These are phyloP conservation scores for Papilionanthe hybrid DNA, from an alignment of 116 monocot genomes.

Conservation along the genomic window DNA sequence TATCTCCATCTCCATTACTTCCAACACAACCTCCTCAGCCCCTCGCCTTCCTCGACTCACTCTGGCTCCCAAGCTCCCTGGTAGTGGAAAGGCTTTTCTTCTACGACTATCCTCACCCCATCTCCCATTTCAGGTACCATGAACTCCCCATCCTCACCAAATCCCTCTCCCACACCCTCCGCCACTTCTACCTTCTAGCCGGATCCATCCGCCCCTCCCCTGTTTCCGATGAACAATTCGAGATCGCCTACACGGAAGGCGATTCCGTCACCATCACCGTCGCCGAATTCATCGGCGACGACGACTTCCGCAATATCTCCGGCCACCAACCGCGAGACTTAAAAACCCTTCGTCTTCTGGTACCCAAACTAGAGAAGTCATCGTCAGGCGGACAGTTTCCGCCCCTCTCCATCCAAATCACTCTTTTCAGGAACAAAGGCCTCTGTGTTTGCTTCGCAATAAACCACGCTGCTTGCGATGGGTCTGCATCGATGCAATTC, in stretches of 20 bases:
- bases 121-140: constrained; percentile 9
- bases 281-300: constrained; percentile 11
- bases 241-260: constrained; percentile 15
- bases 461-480: constrained; percentile 32
- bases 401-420: constrained; percentile 24
- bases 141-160: constrained; percentile 10
- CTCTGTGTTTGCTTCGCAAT: constrained; percentile 13
- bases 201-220: constrained; percentile 15
- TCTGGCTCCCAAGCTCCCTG: background rate
- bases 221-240: background rate
- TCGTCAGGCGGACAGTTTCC: background rate
- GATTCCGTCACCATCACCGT: constrained; percentile 22
- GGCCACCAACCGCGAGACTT: background rate
- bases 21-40: constrained; percentile 3
- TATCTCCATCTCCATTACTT: constrained; percentile 11
- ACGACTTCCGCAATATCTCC: constrained; percentile 7
- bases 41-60: constrained; percentile 21
- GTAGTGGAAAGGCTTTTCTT: constrained; percentile 24
- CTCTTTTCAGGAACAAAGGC: constrained; percentile 20
- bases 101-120: constrained; percentile 19
- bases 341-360: background rate
- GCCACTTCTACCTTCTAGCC: constrained; percentile 20
- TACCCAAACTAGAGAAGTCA: background rate
- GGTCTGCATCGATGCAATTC: constrained; percentile 21
- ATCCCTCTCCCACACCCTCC: constrained; percentile 26